Percentiles rank a stretch among this genome's conserved stretches.
These are phyloP conservation scores for Salicornia ramosissima DNA, from an alignment of 148 eudicot genomes.

Conservation along the genomic window DNA sequence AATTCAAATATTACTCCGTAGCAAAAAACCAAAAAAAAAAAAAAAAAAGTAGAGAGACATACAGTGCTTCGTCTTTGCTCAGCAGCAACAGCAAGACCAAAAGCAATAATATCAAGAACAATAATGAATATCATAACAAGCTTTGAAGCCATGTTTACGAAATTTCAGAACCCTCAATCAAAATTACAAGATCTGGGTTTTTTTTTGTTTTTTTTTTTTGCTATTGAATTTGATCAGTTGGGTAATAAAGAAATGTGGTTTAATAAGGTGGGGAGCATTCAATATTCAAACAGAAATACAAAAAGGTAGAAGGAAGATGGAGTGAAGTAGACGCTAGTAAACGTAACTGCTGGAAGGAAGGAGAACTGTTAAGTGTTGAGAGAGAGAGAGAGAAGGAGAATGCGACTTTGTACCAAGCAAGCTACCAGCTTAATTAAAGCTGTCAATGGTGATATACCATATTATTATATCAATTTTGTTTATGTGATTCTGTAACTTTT, in stretches of 20 bases:
- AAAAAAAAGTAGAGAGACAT: conserved; percentile 2
- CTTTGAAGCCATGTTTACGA: conserved; percentile 59
- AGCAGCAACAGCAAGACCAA: conserved; percentile 79
- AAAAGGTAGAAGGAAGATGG: conserved; percentile 3
- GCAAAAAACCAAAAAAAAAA: neutral
- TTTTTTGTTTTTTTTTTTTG: neutral
- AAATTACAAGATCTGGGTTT: conserved; percentile 10
- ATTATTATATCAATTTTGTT: neutral
- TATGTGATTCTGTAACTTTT: conserved; percentile 1
- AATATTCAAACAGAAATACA: neutral
- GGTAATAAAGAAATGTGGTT: neutral
- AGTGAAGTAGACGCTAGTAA: conserved; percentile 11
- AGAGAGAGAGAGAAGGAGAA: neutral
- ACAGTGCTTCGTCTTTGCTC: conserved; percentile 75
- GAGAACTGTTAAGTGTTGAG: too few relatives aligned
- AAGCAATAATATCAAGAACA: conserved; percentile 58
- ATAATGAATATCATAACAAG: conserved; percentile 37
- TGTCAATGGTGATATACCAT: conserved; percentile 8
- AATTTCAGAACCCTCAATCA: neutral
- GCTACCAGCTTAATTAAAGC: conserved; percentile 9
- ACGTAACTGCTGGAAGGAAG: neutral
- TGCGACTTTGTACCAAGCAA: conserved; percentile 17
- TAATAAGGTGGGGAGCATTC: neutral
- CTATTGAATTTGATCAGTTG: neutral
- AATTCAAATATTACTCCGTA: neutral